Evolutionary conservation across 495 filamentous ascomycete species (phyloP).

Genomic region (Evernia prunastri): DNA sequence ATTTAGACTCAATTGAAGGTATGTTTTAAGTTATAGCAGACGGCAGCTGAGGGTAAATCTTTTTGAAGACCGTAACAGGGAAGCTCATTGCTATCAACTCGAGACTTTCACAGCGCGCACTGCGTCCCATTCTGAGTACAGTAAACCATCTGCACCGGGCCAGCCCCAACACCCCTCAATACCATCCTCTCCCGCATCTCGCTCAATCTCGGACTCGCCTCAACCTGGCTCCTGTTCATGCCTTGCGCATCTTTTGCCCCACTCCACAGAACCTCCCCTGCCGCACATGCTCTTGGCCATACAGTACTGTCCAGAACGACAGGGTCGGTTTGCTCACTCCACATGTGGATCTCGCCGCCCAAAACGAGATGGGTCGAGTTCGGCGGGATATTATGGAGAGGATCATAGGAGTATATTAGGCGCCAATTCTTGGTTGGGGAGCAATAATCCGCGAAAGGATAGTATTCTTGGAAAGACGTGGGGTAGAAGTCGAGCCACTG

Average conservation of each 20-base stretch:
- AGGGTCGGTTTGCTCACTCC: slow-evolving; percentile 71
- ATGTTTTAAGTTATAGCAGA: no score
- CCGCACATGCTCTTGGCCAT: slow-evolving; percentile 71
- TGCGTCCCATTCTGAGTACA: slow-evolving; percentile 20
- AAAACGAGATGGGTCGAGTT: slow-evolving; percentile 57
- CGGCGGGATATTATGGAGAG: slow-evolving; percentile 50
- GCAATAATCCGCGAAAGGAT: slow-evolving; percentile 72
- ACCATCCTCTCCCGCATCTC: slow-evolving; percentile 29
- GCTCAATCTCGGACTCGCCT: slow-evolving; percentile 22
- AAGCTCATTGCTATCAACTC: no score
- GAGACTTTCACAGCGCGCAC: not conserved
- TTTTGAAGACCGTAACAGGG: no score
- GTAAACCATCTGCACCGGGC: slow-evolving; percentile 25
- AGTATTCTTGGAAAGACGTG: slow-evolving; percentile 28
- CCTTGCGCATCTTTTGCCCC: slow-evolving; percentile 18
- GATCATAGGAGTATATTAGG: slow-evolving; percentile 71
- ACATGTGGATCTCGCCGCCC: slow-evolving; percentile 70
- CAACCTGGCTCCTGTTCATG: slow-evolving; percentile 24
- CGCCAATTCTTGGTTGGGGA: slow-evolving; percentile 66
- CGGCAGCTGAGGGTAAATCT: no score
- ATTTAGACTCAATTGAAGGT: no score
- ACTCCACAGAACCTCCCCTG: slow-evolving; percentile 31
- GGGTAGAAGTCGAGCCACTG: slow-evolving; percentile 66
- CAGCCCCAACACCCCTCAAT: slow-evolving; percentile 19
- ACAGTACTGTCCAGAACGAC: slow-evolving; percentile 61